These are phyloP conservation scores for Spathaspora sp. DNA, from an alignment of 1,139 yeast genomes.

Conservation along the genomic window DNA sequence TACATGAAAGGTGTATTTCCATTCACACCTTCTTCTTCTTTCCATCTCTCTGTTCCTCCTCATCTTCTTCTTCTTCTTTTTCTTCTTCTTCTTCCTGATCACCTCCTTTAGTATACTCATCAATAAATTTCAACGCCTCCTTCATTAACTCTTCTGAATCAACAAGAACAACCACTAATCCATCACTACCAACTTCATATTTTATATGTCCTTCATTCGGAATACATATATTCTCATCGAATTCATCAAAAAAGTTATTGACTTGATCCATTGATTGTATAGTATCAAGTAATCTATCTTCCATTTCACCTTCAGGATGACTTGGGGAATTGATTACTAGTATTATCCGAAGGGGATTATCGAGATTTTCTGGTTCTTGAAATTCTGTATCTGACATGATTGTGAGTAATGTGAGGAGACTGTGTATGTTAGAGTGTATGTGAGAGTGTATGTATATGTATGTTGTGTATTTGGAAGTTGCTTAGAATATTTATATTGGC, in stretches of 20 bases:
- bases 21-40: constrained; percentile 6
- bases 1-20: neutral
- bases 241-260: constrained; percentile 60
- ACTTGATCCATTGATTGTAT: constrained; percentile 50
- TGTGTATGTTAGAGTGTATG: neutral
- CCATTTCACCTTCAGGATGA: constrained; percentile 43
- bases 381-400: constrained; percentile 13
- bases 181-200: constrained; percentile 73
- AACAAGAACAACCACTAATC: constrained; percentile 61
- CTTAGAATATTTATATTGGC: neutral
- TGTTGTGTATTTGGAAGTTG: neutral
- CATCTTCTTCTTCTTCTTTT: constrained; percentile 8
- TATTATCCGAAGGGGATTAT: constrained; percentile 43
- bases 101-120: constrained; percentile 20
- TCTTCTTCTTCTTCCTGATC: constrained; percentile 6
- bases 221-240: constrained; percentile 59
- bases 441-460: neutral
- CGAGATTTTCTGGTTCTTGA: constrained; percentile 19
- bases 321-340: constrained; percentile 34
- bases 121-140: constrained; percentile 37
- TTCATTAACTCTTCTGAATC: constrained; percentile 32
- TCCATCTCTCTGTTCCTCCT: constrained; percentile 12
- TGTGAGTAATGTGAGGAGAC: too few relatives aligned
- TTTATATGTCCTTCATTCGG: constrained; percentile 69
- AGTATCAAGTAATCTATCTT: constrained; percentile 46